Percentiles rank a stretch among this genome's conserved stretches.
These are phyloP conservation scores for Chlorella sp. DNA, from an alignment of 139 green algal species.

Conservation along the genomic window DNA sequence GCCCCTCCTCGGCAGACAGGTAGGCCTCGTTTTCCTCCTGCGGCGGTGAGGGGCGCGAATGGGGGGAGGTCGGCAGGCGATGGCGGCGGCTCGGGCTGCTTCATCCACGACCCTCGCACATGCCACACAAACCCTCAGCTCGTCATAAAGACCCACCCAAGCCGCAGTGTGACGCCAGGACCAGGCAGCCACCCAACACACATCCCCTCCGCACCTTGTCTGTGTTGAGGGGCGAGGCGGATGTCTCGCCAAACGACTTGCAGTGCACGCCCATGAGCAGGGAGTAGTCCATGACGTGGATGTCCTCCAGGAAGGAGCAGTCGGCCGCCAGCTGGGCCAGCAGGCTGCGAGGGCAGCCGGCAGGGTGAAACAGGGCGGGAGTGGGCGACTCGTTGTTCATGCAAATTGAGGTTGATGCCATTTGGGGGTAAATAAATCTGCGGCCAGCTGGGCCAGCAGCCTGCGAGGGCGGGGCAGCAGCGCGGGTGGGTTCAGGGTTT, in stretches of 20 bases:
- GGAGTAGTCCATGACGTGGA: conserved; percentile 85
- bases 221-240: conserved; percentile 18
- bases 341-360: conserved; percentile 30
- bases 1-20: conserved; percentile 1
- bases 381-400: no score
- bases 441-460: no score
- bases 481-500: no score
- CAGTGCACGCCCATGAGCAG: conserved; percentile 75
- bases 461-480: no score
- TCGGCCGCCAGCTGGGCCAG: conserved; percentile 67
- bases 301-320: conserved; percentile 64
- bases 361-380: neutral
- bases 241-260: conserved; percentile 12
- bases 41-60: neutral
- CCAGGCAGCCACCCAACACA: neutral
- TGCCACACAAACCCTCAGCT: no score
- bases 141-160: no score
- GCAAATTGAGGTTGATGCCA: no score
- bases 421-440: no score
- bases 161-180: no score
- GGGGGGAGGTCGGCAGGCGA: no score
- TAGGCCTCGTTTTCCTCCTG: conserved; percentile 18
- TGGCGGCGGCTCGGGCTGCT: no score
- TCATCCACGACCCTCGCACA: no score
- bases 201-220: conserved; percentile 10